Evolutionary conservation across 1,284 basidiomycete species (phyloP), one percentile per base, ranked within the genome.

Genomic region (Ceratobasidium sp.): DNA sequence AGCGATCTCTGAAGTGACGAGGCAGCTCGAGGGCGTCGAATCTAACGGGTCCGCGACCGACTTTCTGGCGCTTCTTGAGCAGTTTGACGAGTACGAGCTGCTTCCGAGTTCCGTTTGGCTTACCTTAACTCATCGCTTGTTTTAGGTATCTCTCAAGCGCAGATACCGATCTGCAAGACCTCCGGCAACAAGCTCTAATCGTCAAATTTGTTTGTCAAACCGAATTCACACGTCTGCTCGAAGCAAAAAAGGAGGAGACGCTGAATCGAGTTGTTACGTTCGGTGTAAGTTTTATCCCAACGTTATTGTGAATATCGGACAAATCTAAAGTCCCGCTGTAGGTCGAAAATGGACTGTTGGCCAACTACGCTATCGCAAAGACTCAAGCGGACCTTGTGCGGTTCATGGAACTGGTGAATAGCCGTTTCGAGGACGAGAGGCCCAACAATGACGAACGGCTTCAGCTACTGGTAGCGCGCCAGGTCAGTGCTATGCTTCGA

Each of bases 401-500:
- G 42, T 28, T 66, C 64, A 46, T 49, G 23, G 44, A 66, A 66
- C n/a, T 28, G 44, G 15, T 23, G 9, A 26, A 66, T 26, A 44
- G n/a, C 0, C 64, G 10, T 5, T 12, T 66, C n/a, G 20, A 49
- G n/a, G 44, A 66, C 64, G 23, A 66, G 28, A 39, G 28, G 18
- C 40, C 20, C 10, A n/a, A 40, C 3, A 44, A 9, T 4, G 40
- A n/a, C 6, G 61, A 64, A 23, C 23, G 6, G 15, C 10, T 63
- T n/a, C 15, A 42, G 12, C 39, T 2, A 40, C 23, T 66, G 42
- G 23, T 66, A 26, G 64, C 64, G 9, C 20, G 42, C n/a, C n/a
- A 66, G 63, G 63, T 66, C 20, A 66, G 18, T 66, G 63, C 42
- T 66, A 23, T 66, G 44, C 42, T 66, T 4, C 63, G 39, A 28